A percentile compares a stretch with the other conserved stretches of the same genome.
phyloP scores from a whole-genome alignment of 176 grass and related monocot genomes.

The Avena insularis region DNA sequence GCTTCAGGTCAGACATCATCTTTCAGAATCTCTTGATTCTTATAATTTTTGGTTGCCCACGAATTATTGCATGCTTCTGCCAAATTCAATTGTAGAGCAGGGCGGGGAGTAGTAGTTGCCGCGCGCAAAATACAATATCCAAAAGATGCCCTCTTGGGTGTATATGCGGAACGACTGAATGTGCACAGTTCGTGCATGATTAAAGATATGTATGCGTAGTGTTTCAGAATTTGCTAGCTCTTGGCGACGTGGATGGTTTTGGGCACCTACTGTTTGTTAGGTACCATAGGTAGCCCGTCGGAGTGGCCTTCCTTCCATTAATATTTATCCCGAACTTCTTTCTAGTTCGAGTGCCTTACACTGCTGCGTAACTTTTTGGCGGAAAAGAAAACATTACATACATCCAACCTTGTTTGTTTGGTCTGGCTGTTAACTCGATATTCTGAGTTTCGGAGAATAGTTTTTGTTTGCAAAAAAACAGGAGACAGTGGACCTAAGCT shows the following conservation, averaged over 20 bases:
- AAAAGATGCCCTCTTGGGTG: conserved; percentile 45
- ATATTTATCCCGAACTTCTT: not conserved
- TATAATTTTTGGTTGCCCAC: conserved; percentile 18
- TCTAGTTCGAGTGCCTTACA: not conserved
- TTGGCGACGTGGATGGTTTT: conserved; percentile 9
- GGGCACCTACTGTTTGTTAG: conserved; percentile 19
- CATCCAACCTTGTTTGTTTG: not conserved
- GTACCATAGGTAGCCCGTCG: not conserved
- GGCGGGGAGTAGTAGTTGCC: conserved; percentile 37
- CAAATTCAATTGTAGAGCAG: conserved; percentile 18
- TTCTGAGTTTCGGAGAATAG: not conserved
- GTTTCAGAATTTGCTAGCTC: not conserved
- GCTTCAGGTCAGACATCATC: conserved; percentile 52
- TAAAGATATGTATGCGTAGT: not conserved
- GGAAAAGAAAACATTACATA: not conserved
- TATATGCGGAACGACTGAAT: not conserved
- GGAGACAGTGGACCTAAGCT: not conserved
- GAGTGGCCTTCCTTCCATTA: not conserved
- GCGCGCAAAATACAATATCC: not conserved
- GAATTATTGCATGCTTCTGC: conserved; percentile 45
- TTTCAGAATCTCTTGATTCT: conserved; percentile 48
- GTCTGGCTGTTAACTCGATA: not conserved
- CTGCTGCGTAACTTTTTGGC: not conserved
- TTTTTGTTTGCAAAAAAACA: not conserved
- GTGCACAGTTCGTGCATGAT: conserved; percentile 25